phyloP scores from a whole-genome alignment of 352 stramenopile species.

The Phytophthora macrochlamydospora region DNA sequence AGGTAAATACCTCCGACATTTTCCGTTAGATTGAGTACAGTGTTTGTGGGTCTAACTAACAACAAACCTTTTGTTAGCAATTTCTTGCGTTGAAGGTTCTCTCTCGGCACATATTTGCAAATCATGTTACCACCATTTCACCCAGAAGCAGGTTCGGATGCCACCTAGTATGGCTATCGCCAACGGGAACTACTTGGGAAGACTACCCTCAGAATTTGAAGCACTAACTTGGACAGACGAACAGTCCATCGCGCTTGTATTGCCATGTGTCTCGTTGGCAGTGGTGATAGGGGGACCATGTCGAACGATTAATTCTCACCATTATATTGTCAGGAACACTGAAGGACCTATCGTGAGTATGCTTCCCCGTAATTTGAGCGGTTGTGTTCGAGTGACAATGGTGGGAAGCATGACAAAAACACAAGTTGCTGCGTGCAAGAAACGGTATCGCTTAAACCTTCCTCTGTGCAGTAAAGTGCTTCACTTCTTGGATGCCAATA shows the following conservation, averaged over 20 bases:
- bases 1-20: not conserved
- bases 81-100: not conserved
- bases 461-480: not conserved
- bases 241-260: not conserved
- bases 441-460: not conserved
- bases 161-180: constrained; percentile 1
- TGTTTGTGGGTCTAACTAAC: too few relatives aligned
- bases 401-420: constrained; percentile 1
- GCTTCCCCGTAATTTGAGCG: constrained; percentile 1
- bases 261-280: not conserved
- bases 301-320: not conserved
- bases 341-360: constrained; percentile 1
- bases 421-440: not conserved
- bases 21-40: too few relatives aligned
- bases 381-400: constrained; percentile 1
- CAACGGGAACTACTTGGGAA: not conserved
- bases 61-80: not conserved
- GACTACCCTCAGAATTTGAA: not conserved
- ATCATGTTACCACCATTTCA: not conserved
- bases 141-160: not conserved
- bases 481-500: not conserved
- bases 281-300: not conserved
- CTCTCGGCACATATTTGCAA: not conserved
- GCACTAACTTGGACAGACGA: constrained; percentile 2
- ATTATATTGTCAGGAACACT: constrained; percentile 1